Base-by-base conservation (phyloP, 805 yeast genomes). In the Ogataea methylovora region DNA sequence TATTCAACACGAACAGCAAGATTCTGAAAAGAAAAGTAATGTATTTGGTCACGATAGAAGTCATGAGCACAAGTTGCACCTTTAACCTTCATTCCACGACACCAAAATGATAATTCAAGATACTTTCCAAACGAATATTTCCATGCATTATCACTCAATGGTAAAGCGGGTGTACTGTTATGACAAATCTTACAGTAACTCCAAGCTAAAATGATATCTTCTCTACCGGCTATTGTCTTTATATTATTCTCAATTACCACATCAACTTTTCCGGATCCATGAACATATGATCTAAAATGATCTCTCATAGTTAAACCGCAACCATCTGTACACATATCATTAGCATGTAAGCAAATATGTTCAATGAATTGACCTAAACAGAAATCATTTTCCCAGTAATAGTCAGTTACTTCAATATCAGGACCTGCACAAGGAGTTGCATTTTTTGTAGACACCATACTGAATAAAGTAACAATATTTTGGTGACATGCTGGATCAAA, bases 361-460 rank as follows among this genome's bases (percentile, higher is more conserved):
- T 94, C 97, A 28, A 92, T 75, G 45, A 79, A 86, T 47, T 84
- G 84, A 1, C 98, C 98, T 28, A 94, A 58, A 8, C 95, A 79
- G 51, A 83, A 80, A 54, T 94, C 98, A 38, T 80, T 84, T 32
- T 86, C 95, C 64, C 95, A 77, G 52, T 90, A 92, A 50, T 71
- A 94, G 41, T 88, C 96, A 32, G 88, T 79, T 2, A 79, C 75
- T 23, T 84, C 76, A n/a, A 77, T 65, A 36, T 76, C 85, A 0
- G 99, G 98, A 0, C 97, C 97, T 27, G 78, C 65, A 49, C 98
- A 92, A 0, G 97, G 97, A 0, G 94, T 86, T 0, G 94, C 83
- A 27, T 85, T 82, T 46, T 79, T 81, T 8, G 79, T 73, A 4
- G 90, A 83, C 1, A 87, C 90, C 61, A 85, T 74, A 1, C 95